Conservation (phyloP, 1,139 yeast species). For the Candida mesenterica region DNA sequence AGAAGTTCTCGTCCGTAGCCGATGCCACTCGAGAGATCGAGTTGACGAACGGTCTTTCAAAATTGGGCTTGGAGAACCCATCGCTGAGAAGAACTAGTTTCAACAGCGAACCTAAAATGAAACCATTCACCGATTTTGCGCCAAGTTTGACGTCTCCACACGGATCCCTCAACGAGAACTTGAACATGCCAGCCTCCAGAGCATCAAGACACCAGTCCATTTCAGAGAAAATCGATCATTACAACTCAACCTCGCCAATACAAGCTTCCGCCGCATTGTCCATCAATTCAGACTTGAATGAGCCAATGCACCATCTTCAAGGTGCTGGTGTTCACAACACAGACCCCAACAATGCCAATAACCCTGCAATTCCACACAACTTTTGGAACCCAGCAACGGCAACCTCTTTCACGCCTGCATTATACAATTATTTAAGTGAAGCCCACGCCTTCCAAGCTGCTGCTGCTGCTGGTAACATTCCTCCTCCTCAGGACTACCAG, state of each 20-base stretch:
- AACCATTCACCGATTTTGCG: constrained; percentile 20
- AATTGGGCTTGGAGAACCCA: constrained; percentile 29
- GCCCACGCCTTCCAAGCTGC: constrained; percentile 15
- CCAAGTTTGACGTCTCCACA: constrained; percentile 34
- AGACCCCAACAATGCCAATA: neutral
- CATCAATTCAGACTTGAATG: constrained; percentile 28
- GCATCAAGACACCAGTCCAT: constrained; percentile 56
- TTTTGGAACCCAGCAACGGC: constrained; percentile 71
- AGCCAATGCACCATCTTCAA: neutral
- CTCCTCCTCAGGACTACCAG: constrained; percentile 17
- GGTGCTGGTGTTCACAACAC: neutral
- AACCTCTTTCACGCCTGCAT: constrained; percentile 52
- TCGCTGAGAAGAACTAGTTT: constrained; percentile 51
- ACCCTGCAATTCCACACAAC: constrained; percentile 26
- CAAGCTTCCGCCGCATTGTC: constrained; percentile 45
- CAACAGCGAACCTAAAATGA: constrained; percentile 25
- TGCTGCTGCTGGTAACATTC: constrained; percentile 13
- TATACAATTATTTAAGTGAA: constrained; percentile 31
- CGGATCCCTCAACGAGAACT: constrained; percentile 52
- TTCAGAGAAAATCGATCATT: constrained; percentile 63
- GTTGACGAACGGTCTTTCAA: constrained; percentile 29
- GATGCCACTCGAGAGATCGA: constrained; percentile 81
- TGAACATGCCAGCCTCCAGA: constrained; percentile 41
- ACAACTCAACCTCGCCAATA: constrained; percentile 51
- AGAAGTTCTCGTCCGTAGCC: constrained; percentile 70